Base-by-base conservation (phyloP, 768 basidiomycete species). In the Rhodotorula taiwanensis region DNA sequence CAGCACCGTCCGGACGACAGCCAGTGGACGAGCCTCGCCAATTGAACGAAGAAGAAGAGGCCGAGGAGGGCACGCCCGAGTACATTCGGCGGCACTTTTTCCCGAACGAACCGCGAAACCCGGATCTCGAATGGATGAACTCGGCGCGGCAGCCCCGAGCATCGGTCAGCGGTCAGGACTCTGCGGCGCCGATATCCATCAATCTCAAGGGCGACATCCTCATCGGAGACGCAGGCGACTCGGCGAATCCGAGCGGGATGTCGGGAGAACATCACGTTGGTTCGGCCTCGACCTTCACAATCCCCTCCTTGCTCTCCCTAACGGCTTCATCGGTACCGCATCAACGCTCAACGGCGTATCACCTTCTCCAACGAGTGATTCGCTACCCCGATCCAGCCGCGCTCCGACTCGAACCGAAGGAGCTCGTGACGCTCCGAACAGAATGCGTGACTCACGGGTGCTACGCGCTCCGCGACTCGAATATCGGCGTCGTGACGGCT, bases 11-110 rank as follows among this genome's bases (percentile, higher is more conserved):
- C n/a, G n/a, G n/a, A n/a, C n/a, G n/a, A n/a, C n/a, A n/a, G n/a
- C n/a, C n/a, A n/a, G 18, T 3, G 31, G n/a, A 16, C 5, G 16
- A 13, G 11, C 6, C 34, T 27, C 5, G 13, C 18, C 14, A 9
- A 4, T 10, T 3, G 27, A n/a, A 50, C 33, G n/a, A 15, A 21
- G 20, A n/a, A 11, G 67, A 64, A 28, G 62, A 51, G 11, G 62
- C 61, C 20, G 75, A 77, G 67, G 86, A 86, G 72, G 88, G 87
- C 10, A 84, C 86, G 0, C 83, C 90, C 5, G 89, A 90, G 73
- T 82, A 86, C 71, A 92, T 94, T 60, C 86, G 89, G 30, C 81
- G 80, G 30, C 84, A 84, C 43, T 94, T 84, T 77, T 95, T 95
- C 72, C 88, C 92, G 1, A 75, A 81, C 59, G 82, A 83, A 2